Base-by-base conservation (phyloP, 1,284 basidiomycete genomes). In the Porogramme epimiltina region DNA sequence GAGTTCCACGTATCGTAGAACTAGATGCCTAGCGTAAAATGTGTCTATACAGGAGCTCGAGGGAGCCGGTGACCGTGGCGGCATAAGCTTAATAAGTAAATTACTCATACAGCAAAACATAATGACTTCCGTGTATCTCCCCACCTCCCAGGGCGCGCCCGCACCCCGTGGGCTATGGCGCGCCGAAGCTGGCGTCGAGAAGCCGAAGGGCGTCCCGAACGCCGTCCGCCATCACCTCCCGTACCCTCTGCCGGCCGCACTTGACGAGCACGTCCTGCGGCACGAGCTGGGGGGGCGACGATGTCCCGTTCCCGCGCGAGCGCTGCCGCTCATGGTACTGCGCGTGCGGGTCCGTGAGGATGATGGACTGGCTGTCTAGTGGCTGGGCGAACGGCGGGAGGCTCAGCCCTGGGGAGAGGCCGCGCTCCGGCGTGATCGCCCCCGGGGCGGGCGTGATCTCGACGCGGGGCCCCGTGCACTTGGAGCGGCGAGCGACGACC, bases 401-500 rank as follows among this genome's bases (percentile, higher is more conserved):
- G 59, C 47, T 22, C 9, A 61, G 56, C 24, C 60, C 51, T 34
- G 76, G 74, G 18, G 76, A 71, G 26, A 67, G 50, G 28, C 62
- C 59, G 42, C 74, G 69, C 66, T 81, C 78, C 25, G 76, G 74
- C 11, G 78, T 74, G 58, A 74, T 61, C 24, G 77, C 70, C 4
- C 75, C 80, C 2, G 76, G 80, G 31, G 78, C 75, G 19, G 88
- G 85, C 16, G 81, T 81, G 44, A 90, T 76, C 45, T 85, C 77
- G 37, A 91, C 79, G 38, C 79, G 78, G 16, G 91, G 86, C 9
- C 90, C 90, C 1, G 78, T 80, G 64, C 90, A 94, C 65, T 84
- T 87, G 26, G 89, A 87, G 40, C 89, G 79, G 42, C 90, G 84
- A 2, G 91, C 88, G 20, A 95, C 93, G 26, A 95, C 93, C 56